Percentiles rank a stretch among this genome's conserved stretches.
phyloP scores from a whole-genome alignment of 2,329 filamentous ascomycete genomes.

The Sporothrix globosa region DNA sequence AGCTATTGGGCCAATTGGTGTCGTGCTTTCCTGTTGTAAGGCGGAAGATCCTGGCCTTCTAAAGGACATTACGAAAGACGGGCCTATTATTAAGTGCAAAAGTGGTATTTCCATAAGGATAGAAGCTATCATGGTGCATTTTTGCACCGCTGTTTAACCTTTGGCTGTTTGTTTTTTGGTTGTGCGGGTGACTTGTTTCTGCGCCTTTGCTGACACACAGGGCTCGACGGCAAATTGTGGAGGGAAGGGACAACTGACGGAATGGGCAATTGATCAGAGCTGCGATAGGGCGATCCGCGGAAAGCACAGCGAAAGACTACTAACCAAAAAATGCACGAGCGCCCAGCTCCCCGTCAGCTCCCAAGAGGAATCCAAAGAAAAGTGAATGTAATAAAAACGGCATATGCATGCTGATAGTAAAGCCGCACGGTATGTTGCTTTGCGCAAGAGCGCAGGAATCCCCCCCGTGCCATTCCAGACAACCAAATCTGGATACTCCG shows the following conservation, averaged over 20 bases:
- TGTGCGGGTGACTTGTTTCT: slow-evolving; percentile 5
- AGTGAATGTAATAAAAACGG: neutral
- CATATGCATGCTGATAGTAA: neutral
- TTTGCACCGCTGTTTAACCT: neutral
- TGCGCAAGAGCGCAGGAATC: neutral
- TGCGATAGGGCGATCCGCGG: neutral
- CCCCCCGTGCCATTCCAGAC: neutral
- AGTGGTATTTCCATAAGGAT: neutral
- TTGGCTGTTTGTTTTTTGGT: neutral
- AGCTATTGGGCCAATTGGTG: slow-evolving; percentile 4
- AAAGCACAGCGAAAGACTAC: neutral
- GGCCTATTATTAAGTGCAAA: neutral
- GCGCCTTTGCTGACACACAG: slow-evolving; percentile 4
- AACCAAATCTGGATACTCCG: slow-evolving; percentile 22
- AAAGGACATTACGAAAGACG: slow-evolving; percentile 10
- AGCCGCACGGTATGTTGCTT: neutral
- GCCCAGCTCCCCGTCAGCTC: neutral
- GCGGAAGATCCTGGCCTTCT: neutral
- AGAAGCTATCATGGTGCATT: too few relatives aligned
- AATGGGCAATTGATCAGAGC: slow-evolving; percentile 11
- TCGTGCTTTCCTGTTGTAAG: neutral
- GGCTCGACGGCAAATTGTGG: neutral
- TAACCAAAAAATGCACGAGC: neutral
- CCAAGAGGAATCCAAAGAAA: too few relatives aligned
- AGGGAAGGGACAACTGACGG: slow-evolving; percentile 15